Evolutionary conservation across 768 basidiomycete species (phyloP), one percentile per base, ranked within the genome.

Genomic region (Russula virescens): DNA sequence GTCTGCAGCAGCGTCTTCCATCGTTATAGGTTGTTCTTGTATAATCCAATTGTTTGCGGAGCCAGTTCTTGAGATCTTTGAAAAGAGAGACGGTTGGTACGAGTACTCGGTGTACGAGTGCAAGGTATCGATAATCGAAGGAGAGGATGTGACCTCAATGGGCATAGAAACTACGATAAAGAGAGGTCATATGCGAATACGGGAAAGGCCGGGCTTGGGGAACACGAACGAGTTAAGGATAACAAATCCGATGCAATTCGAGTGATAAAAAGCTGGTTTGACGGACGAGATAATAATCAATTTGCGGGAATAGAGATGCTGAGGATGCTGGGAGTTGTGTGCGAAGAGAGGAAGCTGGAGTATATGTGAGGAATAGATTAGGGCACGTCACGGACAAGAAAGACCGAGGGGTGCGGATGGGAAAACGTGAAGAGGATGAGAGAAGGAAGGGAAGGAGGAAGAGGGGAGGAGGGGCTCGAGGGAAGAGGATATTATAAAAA

Each of bases 111-210:
- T 65, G 55, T 64, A 70, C 64, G 69, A 69, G 69, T 71, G 73
- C 73, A 75, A 76, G 68, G 68, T 73, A 68, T 75, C 76, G 63
- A 72, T 68, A 61, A 76, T 77, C 66, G 81, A 77, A 77, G 68
- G 68, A 60, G 78, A 71, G 70, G 81, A 75, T 79, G 83, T 80
- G 76, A 85, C 83, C 79, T 81, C 79, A 77, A 82, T 80, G 81
- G 82, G 83, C 85, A 88, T 88, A 65, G 81, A 81, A 82, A 83
- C 81, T 55, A 43, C 21, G 46, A 53, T 57, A 67, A 55, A 55
- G 56, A 58, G 25, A 53, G 45, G 54, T 42, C 55, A 61, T 54
- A 60, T 49, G 70, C 72, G 64, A 71, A 72, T 68, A 64, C 60
- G 63, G 62, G 69, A 66, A 61, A 64, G 53, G 65, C 31, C 63